These are phyloP conservation scores for Tylopilus sp. DNA, from an alignment of 1,284 basidiomycete species.

Conservation along the genomic window DNA sequence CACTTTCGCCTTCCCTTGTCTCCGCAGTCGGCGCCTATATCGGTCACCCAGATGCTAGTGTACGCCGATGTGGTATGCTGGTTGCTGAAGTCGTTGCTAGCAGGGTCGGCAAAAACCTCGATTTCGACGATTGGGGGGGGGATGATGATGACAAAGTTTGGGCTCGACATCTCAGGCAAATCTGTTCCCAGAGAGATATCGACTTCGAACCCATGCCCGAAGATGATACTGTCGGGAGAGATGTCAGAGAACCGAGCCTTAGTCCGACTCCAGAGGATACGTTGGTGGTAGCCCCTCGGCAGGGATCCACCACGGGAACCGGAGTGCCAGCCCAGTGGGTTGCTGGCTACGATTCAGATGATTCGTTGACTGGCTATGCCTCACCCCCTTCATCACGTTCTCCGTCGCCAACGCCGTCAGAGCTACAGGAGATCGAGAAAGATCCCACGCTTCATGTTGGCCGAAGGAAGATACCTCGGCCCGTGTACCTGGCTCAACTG, in stretches of 20 bases:
- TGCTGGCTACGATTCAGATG: constrained; percentile 68
- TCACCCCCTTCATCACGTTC: constrained; percentile 68
- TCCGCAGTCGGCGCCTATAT: constrained; percentile 75
- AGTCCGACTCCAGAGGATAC: constrained; percentile 1
- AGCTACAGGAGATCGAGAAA: constrained; percentile 78
- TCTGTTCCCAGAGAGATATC: constrained; percentile 50
- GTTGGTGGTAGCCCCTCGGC: not conserved
- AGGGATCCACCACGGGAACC: not conserved
- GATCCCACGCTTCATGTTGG: constrained; percentile 75
- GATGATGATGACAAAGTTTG: constrained; percentile 65
- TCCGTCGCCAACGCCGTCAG: constrained; percentile 73
- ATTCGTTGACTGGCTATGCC: constrained; percentile 78
- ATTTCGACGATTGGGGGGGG: constrained; percentile 85
- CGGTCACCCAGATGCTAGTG: constrained; percentile 68
- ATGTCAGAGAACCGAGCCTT: not conserved
- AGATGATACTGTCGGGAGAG: not conserved
- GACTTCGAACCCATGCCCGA: constrained; percentile 38
- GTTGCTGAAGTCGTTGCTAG: constrained; percentile 78
- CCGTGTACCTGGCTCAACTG: constrained; percentile 82
- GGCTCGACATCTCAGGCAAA: constrained; percentile 54
- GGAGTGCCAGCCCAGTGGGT: constrained; percentile 12
- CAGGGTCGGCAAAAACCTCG: constrained; percentile 59
- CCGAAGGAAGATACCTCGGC: constrained; percentile 62
- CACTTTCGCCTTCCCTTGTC: constrained; percentile 64
- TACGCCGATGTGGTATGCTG: constrained; percentile 92